Percentiles rank a stretch among this genome's conserved stretches.
Conservation (phyloP, 2,329 filamentous ascomycete genomes). For the Epichloe festucae region DNA sequence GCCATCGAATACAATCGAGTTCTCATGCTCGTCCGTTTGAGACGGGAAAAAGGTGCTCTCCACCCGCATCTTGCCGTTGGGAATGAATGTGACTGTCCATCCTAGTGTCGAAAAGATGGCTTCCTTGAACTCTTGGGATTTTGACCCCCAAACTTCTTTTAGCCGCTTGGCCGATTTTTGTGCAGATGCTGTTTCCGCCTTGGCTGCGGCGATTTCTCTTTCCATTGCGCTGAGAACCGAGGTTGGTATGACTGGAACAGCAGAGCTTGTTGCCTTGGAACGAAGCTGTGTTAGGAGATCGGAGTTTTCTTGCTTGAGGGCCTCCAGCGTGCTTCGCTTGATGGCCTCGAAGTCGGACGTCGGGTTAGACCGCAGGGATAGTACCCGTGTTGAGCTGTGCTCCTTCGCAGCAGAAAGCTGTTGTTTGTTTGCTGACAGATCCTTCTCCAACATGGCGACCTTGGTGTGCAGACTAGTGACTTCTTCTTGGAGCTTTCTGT, state of each 20-base stretch:
- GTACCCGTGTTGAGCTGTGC: constrained; percentile 64
- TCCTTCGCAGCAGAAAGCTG: constrained; percentile 57
- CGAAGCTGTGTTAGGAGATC: constrained; percentile 65
- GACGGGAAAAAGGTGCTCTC: constrained; percentile 74
- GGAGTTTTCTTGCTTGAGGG: constrained; percentile 70
- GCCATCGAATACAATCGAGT: constrained; percentile 74
- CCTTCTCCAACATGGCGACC: constrained; percentile 58
- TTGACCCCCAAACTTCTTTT: constrained; percentile 84
- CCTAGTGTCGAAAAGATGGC: constrained; percentile 84
- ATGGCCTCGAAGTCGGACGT: constrained; percentile 75
- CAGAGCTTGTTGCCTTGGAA: constrained; percentile 25
- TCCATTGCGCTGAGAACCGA: constrained; percentile 64
- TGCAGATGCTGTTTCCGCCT: constrained; percentile 54
- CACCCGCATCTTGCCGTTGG: constrained; percentile 91
- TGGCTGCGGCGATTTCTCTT: constrained; percentile 60
- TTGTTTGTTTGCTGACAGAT: constrained; percentile 57
- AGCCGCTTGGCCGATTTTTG: constrained; percentile 77
- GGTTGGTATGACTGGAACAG: constrained; percentile 55
- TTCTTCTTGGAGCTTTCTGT: constrained; percentile 71
- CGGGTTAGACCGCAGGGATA: constrained; percentile 84
- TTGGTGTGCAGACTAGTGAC: constrained; percentile 56
- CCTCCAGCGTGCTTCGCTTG: constrained; percentile 66
- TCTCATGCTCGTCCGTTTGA: constrained; percentile 54
- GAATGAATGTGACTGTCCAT: constrained; percentile 91
- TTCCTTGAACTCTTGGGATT: constrained; percentile 89